Conservation (phyloP, 208 protist genomes). For the Spongospora subterranea region DNA sequence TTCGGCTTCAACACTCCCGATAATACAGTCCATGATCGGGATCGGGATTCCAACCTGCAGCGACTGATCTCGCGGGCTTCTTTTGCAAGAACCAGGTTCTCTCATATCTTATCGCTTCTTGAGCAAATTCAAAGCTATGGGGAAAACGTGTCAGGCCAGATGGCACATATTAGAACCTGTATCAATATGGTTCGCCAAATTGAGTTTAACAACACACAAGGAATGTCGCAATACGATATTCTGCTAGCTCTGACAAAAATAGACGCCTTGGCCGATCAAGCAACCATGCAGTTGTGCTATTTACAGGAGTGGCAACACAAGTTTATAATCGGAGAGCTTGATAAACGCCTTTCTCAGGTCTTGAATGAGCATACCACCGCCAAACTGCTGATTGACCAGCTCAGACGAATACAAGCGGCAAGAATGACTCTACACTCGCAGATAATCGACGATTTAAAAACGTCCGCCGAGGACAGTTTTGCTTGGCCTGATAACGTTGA, state of each 20-base stretch:
- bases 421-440: too few species aligned
- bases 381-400: neutral
- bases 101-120: neutral
- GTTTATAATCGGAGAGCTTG: neutral
- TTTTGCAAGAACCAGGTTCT: neutral
- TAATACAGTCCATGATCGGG: too few species aligned
- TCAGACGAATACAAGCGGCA: neutral
- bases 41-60: too few species aligned
- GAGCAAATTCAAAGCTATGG: neutral
- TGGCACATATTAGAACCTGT: neutral
- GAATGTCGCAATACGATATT: neutral
- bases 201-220: neutral
- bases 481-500: too few species aligned
- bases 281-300: neutral
- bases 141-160: neutral
- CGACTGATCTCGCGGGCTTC: neutral
- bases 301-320: neutral
- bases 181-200: neutral
- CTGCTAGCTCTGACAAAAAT: neutral
- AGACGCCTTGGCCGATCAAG: neutral
- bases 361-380: neutral
- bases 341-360: neutral
- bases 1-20: too few species aligned
- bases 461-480: too few species aligned
- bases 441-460: too few species aligned